Percentiles rank a stretch among this genome's conserved stretches.
These are phyloP conservation scores for Handroanthus guayacan DNA, from an alignment of 257 asterid genomes.

Conservation along the genomic window DNA sequence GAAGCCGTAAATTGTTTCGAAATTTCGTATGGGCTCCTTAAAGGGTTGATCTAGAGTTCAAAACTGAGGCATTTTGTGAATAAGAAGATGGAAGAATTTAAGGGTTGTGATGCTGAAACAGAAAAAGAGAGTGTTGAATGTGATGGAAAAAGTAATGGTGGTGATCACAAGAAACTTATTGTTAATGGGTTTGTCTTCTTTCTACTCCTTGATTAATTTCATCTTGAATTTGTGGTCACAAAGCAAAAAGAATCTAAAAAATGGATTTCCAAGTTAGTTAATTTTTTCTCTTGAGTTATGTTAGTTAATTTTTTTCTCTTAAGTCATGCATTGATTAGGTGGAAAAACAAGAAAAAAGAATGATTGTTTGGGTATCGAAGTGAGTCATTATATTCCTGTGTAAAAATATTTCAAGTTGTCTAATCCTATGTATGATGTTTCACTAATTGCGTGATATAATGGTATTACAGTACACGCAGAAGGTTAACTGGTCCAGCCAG, in stretches of 20 bases:
- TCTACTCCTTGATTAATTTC: background rate
- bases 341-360: background rate
- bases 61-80: background rate
- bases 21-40: slow-evolving; percentile 21
- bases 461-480: slow-evolving; percentile 24
- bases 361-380: background rate
- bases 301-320: background rate
- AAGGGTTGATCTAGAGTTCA: background rate
- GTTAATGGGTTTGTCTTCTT: slow-evolving; percentile 36
- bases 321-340: background rate
- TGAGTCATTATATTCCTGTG: background rate
- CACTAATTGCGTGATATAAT: background rate
- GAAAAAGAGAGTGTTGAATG: slow-evolving; percentile 33
- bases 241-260: background rate
- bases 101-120: slow-evolving; percentile 17
- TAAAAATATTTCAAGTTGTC: background rate
- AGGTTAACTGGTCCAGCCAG: slow-evolving; percentile 45
- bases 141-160: slow-evolving; percentile 25
- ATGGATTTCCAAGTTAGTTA: slow-evolving; percentile 2
- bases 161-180: slow-evolving; percentile 35
- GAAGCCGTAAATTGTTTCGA: background rate
- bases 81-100: slow-evolving; percentile 30
- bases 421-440: background rate
- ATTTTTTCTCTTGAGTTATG: background rate
- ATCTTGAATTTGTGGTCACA: background rate